Base-by-base conservation (phyloP, 2,329 filamentous ascomycete species). In the Scedosporium aurantiacum region DNA sequence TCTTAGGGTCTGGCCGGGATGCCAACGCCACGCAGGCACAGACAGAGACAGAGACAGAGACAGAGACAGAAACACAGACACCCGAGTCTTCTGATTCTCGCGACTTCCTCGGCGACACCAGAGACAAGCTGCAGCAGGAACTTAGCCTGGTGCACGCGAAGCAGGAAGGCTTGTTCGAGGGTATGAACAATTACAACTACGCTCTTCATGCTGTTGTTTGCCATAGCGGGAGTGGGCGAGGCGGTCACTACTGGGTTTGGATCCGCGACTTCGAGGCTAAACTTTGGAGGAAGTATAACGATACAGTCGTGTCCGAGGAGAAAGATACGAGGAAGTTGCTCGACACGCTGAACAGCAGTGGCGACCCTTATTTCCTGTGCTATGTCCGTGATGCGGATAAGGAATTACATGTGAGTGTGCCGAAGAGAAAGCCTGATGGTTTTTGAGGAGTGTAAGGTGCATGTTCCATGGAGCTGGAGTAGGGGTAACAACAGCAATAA, bases 221-320 rank as follows among this genome's bases (percentile, higher is more conserved):
- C 68, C 94, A 99, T 71, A 86, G 88, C 21, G 90, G 90, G 37
- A 78, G 79, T 66, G 80, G 87, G 47, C 82, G 79, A 54, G 87
- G 87, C 55, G 94, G 94, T 0, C 94, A 99, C 73, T 99, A 97
- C 75, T 97, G 91, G 87, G 91, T 97, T 54, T 97, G 92, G 82
- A 95, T 99, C 65, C 89, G 86, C 69, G 94, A 97, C 75, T 96
- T 96, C 72, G 82, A 87, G 65, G 82, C 84, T 56, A 82, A 84
- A 50, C 78, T 92, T 21, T 99, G 94, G 92, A 87, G 91, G 62
- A 91, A 90, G 69, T 99, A 97, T 78, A 99, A 99, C 70, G 94
- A 99, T 69, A 87, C 88, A 60, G 60, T 60, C n/a, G 52, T 62
- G 18, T 28, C 50, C 7, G 84, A 89, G 65, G 78, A 81, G 63